phyloP scores from a whole-genome alignment of 2,329 filamentous ascomycete genomes.

The Ophiostoma ulmi region DNA sequence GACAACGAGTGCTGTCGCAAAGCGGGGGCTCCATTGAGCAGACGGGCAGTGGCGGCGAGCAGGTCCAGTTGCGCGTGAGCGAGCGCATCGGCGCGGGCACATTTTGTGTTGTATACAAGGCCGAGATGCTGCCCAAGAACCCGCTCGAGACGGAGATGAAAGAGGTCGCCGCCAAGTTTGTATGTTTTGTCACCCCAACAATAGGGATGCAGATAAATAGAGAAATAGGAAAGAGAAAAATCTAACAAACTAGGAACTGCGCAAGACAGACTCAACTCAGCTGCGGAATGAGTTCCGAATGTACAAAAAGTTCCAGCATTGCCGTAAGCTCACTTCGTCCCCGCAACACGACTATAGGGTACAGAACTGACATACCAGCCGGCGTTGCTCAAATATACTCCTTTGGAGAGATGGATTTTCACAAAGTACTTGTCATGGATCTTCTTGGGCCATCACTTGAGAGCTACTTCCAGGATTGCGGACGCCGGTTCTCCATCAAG shows the following conservation, averaged over 20 bases:
- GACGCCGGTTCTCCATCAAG: slow-evolving; percentile 24
- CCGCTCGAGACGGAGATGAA: not conserved
- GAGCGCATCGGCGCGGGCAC: slow-evolving; percentile 27
- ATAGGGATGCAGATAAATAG: no score
- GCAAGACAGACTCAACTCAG: slow-evolving; percentile 27
- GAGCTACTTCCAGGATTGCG: slow-evolving; percentile 20
- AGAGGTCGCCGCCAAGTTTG: slow-evolving; percentile 25
- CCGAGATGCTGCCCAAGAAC: slow-evolving; percentile 12
- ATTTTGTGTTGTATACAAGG: slow-evolving; percentile 28
- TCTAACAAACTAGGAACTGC: slow-evolving; percentile 23
- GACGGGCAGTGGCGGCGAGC: slow-evolving; percentile 19
- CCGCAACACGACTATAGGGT: no score
- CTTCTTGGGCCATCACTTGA: slow-evolving; percentile 27
- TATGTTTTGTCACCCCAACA: slow-evolving; percentile 13
- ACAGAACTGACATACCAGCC: slow-evolving; percentile 11
- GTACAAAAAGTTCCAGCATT: slow-evolving; percentile 25
- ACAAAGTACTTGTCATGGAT: slow-evolving; percentile 29
- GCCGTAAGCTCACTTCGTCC: slow-evolving; percentile 18
- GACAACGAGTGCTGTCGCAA: slow-evolving; percentile 40
- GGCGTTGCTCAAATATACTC: slow-evolving; percentile 26
- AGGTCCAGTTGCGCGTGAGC: slow-evolving; percentile 21
- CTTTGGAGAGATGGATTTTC: slow-evolving; percentile 27
- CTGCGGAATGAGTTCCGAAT: slow-evolving; percentile 28
- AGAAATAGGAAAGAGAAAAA: not conserved
- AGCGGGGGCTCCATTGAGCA: slow-evolving; percentile 19